These are phyloP conservation scores for Paramecium tetraurelia DNA, from an alignment of 73 alveolate species.

Conservation along the genomic window DNA sequence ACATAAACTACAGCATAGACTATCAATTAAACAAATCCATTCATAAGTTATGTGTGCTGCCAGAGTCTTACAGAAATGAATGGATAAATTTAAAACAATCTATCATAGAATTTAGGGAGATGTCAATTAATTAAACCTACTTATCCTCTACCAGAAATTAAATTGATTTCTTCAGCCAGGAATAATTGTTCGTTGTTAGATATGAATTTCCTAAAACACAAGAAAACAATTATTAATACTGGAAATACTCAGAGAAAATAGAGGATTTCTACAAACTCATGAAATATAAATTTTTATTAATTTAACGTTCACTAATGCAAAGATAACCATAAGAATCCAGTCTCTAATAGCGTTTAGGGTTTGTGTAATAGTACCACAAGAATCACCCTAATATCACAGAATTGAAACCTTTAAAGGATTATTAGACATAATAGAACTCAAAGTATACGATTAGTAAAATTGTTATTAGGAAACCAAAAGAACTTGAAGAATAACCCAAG, in stretches of 20 bases:
- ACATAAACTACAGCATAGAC: background rate
- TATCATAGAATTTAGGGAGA: background rate
- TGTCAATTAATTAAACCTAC: background rate
- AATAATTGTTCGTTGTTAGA: background rate
- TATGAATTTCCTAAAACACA: background rate
- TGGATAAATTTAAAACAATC: background rate
- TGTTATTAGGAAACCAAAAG: background rate
- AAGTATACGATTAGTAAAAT: background rate
- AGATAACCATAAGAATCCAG: background rate
- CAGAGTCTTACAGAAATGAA: background rate
- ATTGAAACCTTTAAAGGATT: background rate
- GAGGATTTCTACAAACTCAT: background rate
- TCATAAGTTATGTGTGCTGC: background rate
- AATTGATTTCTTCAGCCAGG: background rate
- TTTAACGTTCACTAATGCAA: background rate
- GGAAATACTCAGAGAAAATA: background rate
- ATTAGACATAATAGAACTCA: background rate
- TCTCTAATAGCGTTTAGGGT: background rate
- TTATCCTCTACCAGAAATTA: background rate
- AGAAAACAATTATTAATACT: background rate
- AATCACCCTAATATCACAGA: background rate
- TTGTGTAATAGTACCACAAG: background rate
- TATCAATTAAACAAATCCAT: background rate
- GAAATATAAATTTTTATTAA: background rate
- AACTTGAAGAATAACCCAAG: background rate